phyloP scores from a whole-genome alignment of 768 basidiomycete genomes.

The Suillus spraguei region DNA sequence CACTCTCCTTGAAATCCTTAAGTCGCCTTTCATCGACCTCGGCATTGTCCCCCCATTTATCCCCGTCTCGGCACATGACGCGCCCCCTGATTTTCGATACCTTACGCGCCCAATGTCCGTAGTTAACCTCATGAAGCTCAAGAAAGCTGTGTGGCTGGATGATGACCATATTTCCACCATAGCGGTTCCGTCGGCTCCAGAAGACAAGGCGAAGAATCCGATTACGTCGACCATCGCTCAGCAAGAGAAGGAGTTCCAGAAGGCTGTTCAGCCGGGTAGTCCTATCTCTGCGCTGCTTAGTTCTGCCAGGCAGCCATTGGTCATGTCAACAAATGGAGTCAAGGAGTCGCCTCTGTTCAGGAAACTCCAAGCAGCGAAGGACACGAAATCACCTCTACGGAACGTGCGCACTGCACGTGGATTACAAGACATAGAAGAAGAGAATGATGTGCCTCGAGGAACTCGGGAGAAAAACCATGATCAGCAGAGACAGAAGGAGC shows the following conservation, averaged over 20 bases:
- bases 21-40: conserved; percentile 79
- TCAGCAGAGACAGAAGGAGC: conserved; percentile 61
- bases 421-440: conserved; percentile 49
- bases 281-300: conserved; percentile 91
- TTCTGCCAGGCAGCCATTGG: conserved; percentile 84
- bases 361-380: conserved; percentile 58
- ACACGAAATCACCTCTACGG: conserved; percentile 55
- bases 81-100: conserved; percentile 72
- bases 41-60: conserved; percentile 84
- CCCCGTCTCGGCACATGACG: conserved; percentile 76
- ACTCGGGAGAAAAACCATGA: conserved; percentile 42
- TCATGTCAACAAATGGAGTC: conserved; percentile 57
- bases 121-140: conserved; percentile 69
- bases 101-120: conserved; percentile 63
- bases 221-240: conserved; percentile 69
- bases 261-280: conserved; percentile 92
- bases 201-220: conserved; percentile 36
- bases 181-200: conserved; percentile 41
- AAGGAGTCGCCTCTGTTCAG: conserved; percentile 42
- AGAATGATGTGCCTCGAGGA: conserved; percentile 42
- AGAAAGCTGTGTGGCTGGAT: conserved; percentile 64
- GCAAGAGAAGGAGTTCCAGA: conserved; percentile 96
- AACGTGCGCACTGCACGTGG: conserved; percentile 40
- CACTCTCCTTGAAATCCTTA: conserved; percentile 80
- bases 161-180: conserved; percentile 54